These are phyloP conservation scores for Rhodomyrtus tomentosa DNA, from an alignment of 345 rosid genomes.

Conservation along the genomic window DNA sequence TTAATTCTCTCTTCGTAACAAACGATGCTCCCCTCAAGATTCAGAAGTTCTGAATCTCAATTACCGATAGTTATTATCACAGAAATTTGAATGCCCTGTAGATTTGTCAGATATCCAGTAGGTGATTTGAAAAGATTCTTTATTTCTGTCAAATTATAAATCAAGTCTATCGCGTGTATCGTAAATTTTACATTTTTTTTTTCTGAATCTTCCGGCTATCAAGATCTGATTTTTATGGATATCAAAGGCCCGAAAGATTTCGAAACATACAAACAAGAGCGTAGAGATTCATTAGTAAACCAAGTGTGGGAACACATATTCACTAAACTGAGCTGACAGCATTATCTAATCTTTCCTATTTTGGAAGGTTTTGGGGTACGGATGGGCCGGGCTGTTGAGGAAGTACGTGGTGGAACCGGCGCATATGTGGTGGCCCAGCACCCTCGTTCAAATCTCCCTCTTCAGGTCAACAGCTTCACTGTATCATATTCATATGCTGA, in stretches of 20 bases:
- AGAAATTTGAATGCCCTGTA: neutral
- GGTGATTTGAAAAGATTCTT: neutral
- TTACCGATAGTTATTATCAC: neutral
- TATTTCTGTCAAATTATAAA: neutral
- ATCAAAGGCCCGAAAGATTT: neutral
- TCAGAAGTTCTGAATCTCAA: neutral
- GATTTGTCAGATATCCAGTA: neutral
- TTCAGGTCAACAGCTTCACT: neutral
- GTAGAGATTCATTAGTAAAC: neutral
- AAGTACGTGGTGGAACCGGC: slow-evolving; percentile 11
- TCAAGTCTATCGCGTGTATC: neutral
- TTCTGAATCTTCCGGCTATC: neutral
- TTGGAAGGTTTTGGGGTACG: slow-evolving; percentile 6
- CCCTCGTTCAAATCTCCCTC: slow-evolving; percentile 11
- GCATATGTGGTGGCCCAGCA: slow-evolving; percentile 13
- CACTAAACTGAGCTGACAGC: neutral
- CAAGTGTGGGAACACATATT: neutral
- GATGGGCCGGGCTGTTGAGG: slow-evolving; percentile 10
- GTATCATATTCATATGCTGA: neutral
- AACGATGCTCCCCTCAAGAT: neutral
- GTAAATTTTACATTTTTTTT: neutral
- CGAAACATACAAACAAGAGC: neutral
- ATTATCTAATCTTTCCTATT: neutral
- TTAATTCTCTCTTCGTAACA: neutral
- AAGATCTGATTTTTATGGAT: neutral